These are phyloP conservation scores for Podospora anserina DNA, from an alignment of 495 filamentous ascomycete genomes.

Conservation along the genomic window DNA sequence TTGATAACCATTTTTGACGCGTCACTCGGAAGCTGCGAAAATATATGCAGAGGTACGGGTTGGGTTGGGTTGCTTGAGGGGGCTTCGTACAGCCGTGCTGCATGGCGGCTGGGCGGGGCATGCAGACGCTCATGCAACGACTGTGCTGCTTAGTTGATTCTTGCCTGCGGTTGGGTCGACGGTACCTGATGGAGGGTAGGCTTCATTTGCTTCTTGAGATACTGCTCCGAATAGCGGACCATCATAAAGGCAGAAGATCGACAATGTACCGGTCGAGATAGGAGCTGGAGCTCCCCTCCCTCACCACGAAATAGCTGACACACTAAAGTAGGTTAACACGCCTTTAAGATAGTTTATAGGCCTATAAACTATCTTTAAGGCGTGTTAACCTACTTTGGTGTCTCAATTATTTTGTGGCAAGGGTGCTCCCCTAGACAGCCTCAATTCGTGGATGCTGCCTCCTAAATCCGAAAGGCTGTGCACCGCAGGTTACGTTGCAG, in stretches of 20 bases:
- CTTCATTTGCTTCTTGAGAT: neutral
- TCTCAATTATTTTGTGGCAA: no score
- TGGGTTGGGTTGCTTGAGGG: neutral
- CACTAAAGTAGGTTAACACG: no score
- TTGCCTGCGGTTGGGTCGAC: neutral
- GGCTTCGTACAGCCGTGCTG: neutral
- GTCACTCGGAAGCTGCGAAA: conserved; percentile 1
- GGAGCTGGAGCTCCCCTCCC: neutral
- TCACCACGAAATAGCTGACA: no score
- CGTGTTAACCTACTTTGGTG: no score
- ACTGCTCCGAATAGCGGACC: neutral
- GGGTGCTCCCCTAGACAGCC: no score
- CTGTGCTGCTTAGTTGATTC: neutral
- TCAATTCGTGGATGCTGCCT: no score
- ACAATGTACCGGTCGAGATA: neutral
- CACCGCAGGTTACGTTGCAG: neutral
- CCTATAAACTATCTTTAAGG: no score
- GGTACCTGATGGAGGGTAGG: neutral
- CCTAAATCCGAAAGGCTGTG: neutral
- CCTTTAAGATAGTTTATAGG: no score
- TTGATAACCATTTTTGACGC: conserved; percentile 5
- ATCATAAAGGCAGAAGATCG: neutral
- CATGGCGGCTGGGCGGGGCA: neutral
- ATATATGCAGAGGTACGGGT: neutral
- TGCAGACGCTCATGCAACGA: neutral